Percentiles rank a stretch among this genome's conserved stretches.
phyloP scores from a whole-genome alignment of 2,329 filamentous ascomycete genomes.

The Ophiostoma perfectum region DNA sequence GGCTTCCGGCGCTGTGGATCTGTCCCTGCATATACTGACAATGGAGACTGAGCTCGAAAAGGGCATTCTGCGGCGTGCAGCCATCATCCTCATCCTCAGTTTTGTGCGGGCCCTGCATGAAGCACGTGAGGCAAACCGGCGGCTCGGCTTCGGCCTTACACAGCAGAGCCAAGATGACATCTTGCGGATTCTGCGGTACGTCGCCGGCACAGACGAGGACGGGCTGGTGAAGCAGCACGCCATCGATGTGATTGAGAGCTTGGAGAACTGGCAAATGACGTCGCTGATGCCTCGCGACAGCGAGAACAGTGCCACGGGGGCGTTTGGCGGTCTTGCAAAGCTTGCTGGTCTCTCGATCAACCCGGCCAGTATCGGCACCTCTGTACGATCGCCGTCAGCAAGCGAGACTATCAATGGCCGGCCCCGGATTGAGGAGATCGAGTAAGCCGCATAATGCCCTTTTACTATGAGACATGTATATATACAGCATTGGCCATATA shows the following conservation, averaged over 20 bases:
- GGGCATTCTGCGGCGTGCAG: slow-evolving; percentile 61
- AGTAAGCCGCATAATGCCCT: slow-evolving; percentile 18
- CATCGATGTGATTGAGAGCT: slow-evolving; percentile 58
- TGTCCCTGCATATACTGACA: slow-evolving; percentile 57
- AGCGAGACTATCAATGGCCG: background rate
- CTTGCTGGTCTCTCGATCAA: slow-evolving; percentile 40
- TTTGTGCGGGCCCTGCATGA: slow-evolving; percentile 56
- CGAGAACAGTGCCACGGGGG: slow-evolving; percentile 2
- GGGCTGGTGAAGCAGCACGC: slow-evolving; percentile 64
- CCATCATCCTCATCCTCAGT: slow-evolving; percentile 57
- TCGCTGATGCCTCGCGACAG: slow-evolving; percentile 27
- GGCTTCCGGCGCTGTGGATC: slow-evolving; percentile 54
- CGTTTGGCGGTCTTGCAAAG: slow-evolving; percentile 27
- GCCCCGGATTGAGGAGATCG: slow-evolving; percentile 27
- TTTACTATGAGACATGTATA: background rate
- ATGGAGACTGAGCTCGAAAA: slow-evolving; percentile 56
- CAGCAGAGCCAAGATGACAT: slow-evolving; percentile 56
- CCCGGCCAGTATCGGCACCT: background rate
- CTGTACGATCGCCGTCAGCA: background rate
- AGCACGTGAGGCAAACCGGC: slow-evolving; percentile 43
- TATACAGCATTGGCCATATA: too few species aligned
- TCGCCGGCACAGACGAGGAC: slow-evolving; percentile 61
- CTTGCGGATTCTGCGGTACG: slow-evolving; percentile 56
- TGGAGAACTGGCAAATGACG: slow-evolving; percentile 55
- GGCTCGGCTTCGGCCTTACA: slow-evolving; percentile 50